phyloP scores from a whole-genome alignment of 2,329 filamentous ascomycete species.

The Ceratocystis eucalypticola region DNA sequence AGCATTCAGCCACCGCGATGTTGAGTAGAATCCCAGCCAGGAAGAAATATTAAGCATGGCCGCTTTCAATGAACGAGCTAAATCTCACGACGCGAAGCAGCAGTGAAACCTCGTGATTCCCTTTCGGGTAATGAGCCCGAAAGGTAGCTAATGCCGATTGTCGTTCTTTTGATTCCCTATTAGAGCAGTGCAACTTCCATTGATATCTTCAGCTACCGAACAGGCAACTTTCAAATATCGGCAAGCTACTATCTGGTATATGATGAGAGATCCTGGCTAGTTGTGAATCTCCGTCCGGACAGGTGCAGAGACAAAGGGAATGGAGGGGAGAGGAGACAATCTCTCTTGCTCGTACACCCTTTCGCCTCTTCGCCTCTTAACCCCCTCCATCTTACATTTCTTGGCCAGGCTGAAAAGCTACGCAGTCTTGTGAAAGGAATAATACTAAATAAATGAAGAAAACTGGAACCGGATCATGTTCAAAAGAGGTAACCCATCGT shows the following conservation, averaged over 20 bases:
- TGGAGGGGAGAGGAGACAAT: background rate
- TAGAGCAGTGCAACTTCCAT: background rate
- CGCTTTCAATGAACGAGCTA: background rate
- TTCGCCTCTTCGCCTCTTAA: background rate
- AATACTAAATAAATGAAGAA: background rate
- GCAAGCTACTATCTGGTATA: background rate
- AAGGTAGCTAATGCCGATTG: background rate
- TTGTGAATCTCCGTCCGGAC: too few species aligned
- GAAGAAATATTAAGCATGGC: background rate
- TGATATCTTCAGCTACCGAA: background rate
- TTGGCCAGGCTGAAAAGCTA: background rate
- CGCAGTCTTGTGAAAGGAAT: background rate
- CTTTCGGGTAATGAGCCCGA: background rate
- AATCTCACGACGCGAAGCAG: background rate
- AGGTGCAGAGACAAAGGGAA: too few species aligned
- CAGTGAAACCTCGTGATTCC: background rate
- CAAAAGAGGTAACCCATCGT: background rate
- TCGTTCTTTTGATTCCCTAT: background rate
- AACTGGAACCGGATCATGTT: background rate
- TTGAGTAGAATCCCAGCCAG: background rate
- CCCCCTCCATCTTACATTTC: background rate
- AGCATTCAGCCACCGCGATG: background rate
- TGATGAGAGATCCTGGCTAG: background rate
- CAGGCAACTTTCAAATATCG: background rate
- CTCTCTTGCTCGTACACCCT: background rate